Base-by-base conservation (phyloP, 148 eudicot species). In the Camellia sinensis region DNA sequence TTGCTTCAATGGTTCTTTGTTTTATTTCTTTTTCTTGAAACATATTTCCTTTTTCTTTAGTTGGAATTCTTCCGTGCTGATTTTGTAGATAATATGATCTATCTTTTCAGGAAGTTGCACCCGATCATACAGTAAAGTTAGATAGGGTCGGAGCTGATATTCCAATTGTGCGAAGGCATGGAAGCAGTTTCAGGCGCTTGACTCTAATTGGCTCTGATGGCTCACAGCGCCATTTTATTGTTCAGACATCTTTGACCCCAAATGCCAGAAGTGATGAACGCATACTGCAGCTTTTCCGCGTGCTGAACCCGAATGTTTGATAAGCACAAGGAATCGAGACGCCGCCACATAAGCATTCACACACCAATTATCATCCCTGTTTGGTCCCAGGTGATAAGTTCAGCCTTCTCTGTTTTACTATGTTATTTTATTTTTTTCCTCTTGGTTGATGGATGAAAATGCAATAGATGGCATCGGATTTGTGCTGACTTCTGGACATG, bases 211-310 rank as follows among this genome's bases (percentile, higher is more conserved):
- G 99, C 18, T 96, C 99, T 69, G 99, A 96, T 80, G 99, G 99
- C 40, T 96, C 99, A 53, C 99, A 94, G 75, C 95, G 94, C 72
- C 99, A 96, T 91, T 96, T 96, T 86, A 93, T 93, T 73, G 98
- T 96, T 63, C 98, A 96, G 83, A 92, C 98, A 56, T 93, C 99
- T 57, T 79, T 96, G 82, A 92, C 98, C 41, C 98, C 98, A 40
- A 96, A 92, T 86, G 99, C 98, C 40, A 92, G 98, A 82, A 96
- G 98, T 86, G 99, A 96, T 85, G 99, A 96, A 83, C 93, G 99
- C 64, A 96, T 96, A 84, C 91, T 96, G 83, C 99, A 96, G 77
- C 92, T 96, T 85, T 96, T 96, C 88, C 99, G 99, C 63, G 97
- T 92, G 57, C 91, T 96, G 97, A 96, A 96, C 76, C 76, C 87